Percentiles rank a stretch among this genome's conserved stretches.
These are phyloP conservation scores for Sordaria brevicollis DNA, from an alignment of 495 filamentous ascomycete genomes.

Conservation along the genomic window DNA sequence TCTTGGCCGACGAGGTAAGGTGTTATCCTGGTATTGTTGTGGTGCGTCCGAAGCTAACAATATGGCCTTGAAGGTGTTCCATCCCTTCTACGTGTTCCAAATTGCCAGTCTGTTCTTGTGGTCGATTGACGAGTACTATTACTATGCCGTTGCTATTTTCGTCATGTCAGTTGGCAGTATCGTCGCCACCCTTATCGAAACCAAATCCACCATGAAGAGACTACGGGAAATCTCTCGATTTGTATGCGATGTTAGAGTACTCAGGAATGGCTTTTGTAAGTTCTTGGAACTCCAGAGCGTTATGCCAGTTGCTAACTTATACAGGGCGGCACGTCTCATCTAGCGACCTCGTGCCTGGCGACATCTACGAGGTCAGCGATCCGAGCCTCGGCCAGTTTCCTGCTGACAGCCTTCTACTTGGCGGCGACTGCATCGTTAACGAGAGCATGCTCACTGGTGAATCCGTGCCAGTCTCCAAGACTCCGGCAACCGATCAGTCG, in stretches of 20 bases:
- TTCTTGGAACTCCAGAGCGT: conserved; percentile 7
- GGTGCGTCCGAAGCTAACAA: conserved; percentile 1
- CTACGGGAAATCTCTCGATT: conserved; percentile 88
- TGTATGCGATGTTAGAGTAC: conserved; percentile 86
- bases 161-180: conserved; percentile 91
- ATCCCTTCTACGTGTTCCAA: conserved; percentile 98
- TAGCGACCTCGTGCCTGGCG: conserved; percentile 83
- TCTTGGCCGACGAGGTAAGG: conserved; percentile 81
- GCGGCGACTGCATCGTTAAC: conserved; percentile 96
- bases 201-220: conserved; percentile 82
- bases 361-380: conserved; percentile 96
- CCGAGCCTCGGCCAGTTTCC: conserved; percentile 90
- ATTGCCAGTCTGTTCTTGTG: conserved; percentile 89
- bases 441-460: conserved; percentile 99
- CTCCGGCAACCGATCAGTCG: conserved; percentile 72
- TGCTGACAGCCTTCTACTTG: conserved; percentile 83
- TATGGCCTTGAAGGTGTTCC: conserved; percentile 55
- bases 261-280: conserved; percentile 90
- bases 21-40: background rate
- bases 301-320: conserved; percentile 13
- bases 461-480: conserved; percentile 93
- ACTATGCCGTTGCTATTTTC: conserved; percentile 94
- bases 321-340: conserved; percentile 79
- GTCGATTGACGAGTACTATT: conserved; percentile 94
- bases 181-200: conserved; percentile 79